phyloP scores from a whole-genome alignment of 139 green algal genomes.

The Coccomyxa sp. region DNA sequence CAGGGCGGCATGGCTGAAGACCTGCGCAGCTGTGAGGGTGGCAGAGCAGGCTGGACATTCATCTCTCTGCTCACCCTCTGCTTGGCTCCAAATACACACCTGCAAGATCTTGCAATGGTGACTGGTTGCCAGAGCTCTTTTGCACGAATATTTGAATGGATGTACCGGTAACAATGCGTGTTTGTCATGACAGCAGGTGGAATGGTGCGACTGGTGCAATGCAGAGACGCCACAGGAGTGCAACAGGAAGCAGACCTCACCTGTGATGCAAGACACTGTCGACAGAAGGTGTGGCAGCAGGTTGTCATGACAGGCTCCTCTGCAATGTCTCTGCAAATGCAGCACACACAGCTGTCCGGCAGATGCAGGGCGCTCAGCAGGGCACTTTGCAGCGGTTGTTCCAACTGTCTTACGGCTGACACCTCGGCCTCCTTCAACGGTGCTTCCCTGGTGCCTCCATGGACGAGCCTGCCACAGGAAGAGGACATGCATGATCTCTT shows the following conservation, averaged over 20 bases:
- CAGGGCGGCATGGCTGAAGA: conserved; percentile 43
- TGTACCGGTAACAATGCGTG: no score
- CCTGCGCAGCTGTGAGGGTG: conserved; percentile 23
- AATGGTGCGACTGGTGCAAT: no score
- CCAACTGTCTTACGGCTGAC: conserved; percentile 45
- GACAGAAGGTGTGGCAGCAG: conserved; percentile 82
- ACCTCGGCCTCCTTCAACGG: conserved; percentile 29
- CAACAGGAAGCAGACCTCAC: not conserved
- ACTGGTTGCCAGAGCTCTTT: no score
- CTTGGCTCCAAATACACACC: no score
- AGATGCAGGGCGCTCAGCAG: conserved; percentile 34
- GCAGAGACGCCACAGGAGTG: no score
- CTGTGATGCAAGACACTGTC: conserved; percentile 50
- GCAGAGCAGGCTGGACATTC: conserved; percentile 36
- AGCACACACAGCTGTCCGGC: conserved; percentile 31
- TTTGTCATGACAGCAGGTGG: no score
- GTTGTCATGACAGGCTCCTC: conserved; percentile 60
- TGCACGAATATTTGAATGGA: no score
- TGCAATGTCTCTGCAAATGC: conserved; percentile 67
- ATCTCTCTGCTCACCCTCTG: conserved; percentile 21
- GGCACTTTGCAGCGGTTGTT: conserved; percentile 17
- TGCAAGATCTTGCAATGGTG: no score
- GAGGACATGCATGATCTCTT: no score
- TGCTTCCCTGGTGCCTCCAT: no score
- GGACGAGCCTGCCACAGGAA: no score